A percentile compares a stretch with the other conserved stretches of the same genome.
Evolutionary conservation across 2,329 filamentous ascomycete genomes (phyloP).

Genomic region (Chaetomium sp.): DNA sequence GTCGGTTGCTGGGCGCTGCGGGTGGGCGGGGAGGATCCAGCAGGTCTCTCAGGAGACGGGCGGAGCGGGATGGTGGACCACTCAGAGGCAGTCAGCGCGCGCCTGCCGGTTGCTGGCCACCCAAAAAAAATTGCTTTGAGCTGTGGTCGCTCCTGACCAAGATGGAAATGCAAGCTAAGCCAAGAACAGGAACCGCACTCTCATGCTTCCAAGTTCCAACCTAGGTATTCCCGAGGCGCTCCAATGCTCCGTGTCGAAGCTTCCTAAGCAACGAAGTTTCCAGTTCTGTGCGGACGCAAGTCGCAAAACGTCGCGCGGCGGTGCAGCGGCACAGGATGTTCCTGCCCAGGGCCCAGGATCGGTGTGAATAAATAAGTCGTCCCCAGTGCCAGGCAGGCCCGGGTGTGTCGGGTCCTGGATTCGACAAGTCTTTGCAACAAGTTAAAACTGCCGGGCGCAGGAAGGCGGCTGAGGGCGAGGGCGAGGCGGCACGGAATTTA

Average conservation of each 20-base stretch:
- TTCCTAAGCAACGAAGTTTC: background rate
- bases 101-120: constrained; percentile 3
- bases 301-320: background rate
- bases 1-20: constrained; percentile 6
- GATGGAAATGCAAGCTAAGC: background rate
- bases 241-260: background rate
- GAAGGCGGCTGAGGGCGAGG: constrained; percentile 1
- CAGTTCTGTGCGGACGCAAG: background rate
- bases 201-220: too few relatives aligned
- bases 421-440: background rate
- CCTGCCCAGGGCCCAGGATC: too few relatives aligned
- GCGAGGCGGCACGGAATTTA: constrained; percentile 15
- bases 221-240: background rate
- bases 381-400: too few relatives aligned
- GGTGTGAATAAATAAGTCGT: too few relatives aligned
- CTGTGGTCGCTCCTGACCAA: constrained; percentile 3
- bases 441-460: background rate
- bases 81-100: constrained; percentile 7
- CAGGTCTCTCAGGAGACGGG: constrained; percentile 26
- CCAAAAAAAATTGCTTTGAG: constrained; percentile 1
- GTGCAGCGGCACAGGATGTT: background rate
- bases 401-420: too few relatives aligned
- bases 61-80: constrained; percentile 1
- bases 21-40: constrained; percentile 14
- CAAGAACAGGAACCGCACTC: too few relatives aligned